Base-by-base conservation (phyloP, 2,329 filamentous ascomycete species). In the Magnaporthales sp. region DNA sequence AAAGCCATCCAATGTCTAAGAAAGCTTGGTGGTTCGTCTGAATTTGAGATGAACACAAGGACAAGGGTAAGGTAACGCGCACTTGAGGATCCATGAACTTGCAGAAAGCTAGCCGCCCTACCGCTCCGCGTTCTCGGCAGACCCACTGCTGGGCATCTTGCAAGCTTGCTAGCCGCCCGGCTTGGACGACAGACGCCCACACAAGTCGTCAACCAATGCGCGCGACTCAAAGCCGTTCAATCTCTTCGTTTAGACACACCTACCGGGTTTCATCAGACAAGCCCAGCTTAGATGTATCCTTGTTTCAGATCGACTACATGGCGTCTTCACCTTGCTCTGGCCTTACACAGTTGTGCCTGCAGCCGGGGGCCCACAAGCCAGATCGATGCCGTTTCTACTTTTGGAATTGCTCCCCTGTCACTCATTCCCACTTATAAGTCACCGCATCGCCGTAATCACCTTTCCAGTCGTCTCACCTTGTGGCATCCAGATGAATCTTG, bases 191-290 rank as follows among this genome's bases (percentile, higher is more conserved):
- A 81, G 75, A 79, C 80, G 79, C 80, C 78, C 77, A 73, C 74
- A 75, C 72, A 76, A 72, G 72, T 72, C 71, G 70, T 71, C 74
- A 80, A 78, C 83, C 83, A 86, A 84, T 85, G 79, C 81, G 78
- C 77, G 77, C 74, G 74, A 76, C 76, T 77, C 75, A 71, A 79
- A 75, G 70, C 69, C 72, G 69, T 70, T 72, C 75, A 72, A 76
- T 77, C 76, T 74, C 75, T 72, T 74, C 72, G 71, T 80, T 81
- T 75, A 79, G 81, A 85, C 76, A 85, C 83, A 80, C 75, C 69
- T 75, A 74, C 74, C 72, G 70, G 73, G 83, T 86, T 86, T 86
- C 83, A 85, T 78, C 75, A 74, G 75, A 73, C 70, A 69, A 74
- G 71, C 38, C 72, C 72, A 72, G 72, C 70, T 71, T 73, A 70